phyloP scores from a whole-genome alignment of 1,284 basidiomycete genomes.

The Ustilago hordei region DNA sequence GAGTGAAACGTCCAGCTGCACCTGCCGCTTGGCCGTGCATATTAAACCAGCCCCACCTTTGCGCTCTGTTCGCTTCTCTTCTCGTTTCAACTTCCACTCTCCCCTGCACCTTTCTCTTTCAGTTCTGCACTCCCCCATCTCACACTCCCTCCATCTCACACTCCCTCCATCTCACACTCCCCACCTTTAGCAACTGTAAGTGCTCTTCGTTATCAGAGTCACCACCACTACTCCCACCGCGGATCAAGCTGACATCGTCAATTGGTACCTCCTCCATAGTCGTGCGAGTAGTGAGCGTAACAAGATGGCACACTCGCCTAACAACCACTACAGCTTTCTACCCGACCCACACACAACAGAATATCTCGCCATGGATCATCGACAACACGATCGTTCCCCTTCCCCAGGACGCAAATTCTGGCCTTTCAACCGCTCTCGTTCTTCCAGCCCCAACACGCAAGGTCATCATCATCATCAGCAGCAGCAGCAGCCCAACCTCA shows the following conservation, averaged over 20 bases:
- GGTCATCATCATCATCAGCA: background rate
- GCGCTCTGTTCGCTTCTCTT: constrained; percentile 9
- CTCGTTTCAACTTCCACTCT: constrained; percentile 39
- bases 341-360: constrained; percentile 33
- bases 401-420: constrained; percentile 42
- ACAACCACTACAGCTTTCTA: constrained; percentile 29
- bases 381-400: constrained; percentile 23
- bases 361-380: constrained; percentile 32
- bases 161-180: background rate
- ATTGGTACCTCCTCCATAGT: background rate
- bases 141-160: constrained; percentile 17
- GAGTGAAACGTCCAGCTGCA: constrained; percentile 2
- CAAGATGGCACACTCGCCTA: constrained; percentile 21
- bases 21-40: constrained; percentile 13
- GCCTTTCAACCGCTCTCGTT: constrained; percentile 56
- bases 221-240: background rate
- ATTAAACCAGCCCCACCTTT: constrained; percentile 16
- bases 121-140: background rate
- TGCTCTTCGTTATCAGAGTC: background rate
- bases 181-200: background rate
- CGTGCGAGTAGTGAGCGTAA: background rate
- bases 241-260: background rate
- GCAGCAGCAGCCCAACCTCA: constrained; percentile 13
- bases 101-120: constrained; percentile 17
- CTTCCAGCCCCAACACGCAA: constrained; percentile 44